Base-by-base conservation (phyloP, 257 asterid species). In the Lycium ferocissimum region DNA sequence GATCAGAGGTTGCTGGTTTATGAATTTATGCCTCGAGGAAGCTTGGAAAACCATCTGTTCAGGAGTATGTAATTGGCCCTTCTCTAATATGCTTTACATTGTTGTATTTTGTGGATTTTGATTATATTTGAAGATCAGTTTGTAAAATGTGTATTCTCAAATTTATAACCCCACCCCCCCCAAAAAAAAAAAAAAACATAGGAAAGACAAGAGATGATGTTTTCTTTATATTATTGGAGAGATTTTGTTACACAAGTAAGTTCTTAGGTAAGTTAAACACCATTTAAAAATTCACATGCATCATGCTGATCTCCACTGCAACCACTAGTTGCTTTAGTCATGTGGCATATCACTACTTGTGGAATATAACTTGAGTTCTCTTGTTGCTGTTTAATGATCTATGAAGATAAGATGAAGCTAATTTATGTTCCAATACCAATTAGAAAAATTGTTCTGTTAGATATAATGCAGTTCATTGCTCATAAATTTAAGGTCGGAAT, bases 21-120 rank as follows among this genome's bases (percentile, higher is more conserved):
- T 70, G 99, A 97, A 87, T 97, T 97, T 88, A 93, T 97, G 99
- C 98, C 98, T 17, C 90, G 99, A 72, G 99, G 99, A 91, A 97
- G 99, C 92, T 89, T 97, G 94, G 99, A 97, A 91, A 97, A 95
- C 91, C 99, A 97, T 83, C 91, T 97, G 45, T 97, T 97, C 84
- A 95, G 98, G 91, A 91, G 99, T 97, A 93, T 40, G 95, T 84
- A 79, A 18, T 78, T 85, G 66, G 62, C 62, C 84, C 76, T 85
- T 59, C 26, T 9, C 26, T 49, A 72, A 20, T 65, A 83, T 66
- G 63, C 18, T 26, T 33, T 58, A 38, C 70, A 8, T 7, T 20
- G 10, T 84, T 54, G 22, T n/a, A 67, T 59, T 53, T 35, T 57
- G 49, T 33, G n/a, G 47, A n/a, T 73, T n/a, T 73, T 73, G 40